phyloP scores from a whole-genome alignment of 2,329 filamentous ascomycete species.

The Phyllosticta paracitricarpa region DNA sequence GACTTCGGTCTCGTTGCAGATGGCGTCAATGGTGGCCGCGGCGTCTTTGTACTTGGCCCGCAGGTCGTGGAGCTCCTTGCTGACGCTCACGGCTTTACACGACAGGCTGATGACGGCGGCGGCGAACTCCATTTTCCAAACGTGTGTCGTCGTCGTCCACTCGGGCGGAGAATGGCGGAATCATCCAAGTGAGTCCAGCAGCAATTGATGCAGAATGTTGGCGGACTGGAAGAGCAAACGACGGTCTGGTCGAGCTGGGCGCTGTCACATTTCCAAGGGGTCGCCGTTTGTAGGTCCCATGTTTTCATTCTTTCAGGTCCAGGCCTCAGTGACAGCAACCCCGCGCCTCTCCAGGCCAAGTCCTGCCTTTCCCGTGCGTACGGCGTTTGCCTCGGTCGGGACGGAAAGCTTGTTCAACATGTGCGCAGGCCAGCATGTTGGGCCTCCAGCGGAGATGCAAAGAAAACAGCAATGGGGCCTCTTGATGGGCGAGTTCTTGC shows the following conservation, averaged over 20 bases:
- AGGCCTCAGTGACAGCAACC: not conserved
- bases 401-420: not conserved
- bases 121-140: not conserved
- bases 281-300: not conserved
- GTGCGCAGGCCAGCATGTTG: not conserved
- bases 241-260: not conserved
- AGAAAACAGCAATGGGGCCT: not conserved
- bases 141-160: not conserved
- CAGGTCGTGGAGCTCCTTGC: slow-evolving; percentile 8
- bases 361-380: not conserved
- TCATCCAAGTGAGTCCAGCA: not conserved
- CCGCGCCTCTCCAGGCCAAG: not conserved
- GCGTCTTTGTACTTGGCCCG: slow-evolving; percentile 6
- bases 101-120: slow-evolving; percentile 1
- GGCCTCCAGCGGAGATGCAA: not conserved
- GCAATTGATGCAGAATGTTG: not conserved
- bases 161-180: not conserved
- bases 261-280: not conserved
- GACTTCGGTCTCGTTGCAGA: slow-evolving; percentile 11
- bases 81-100: not conserved
- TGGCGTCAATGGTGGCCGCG: slow-evolving; percentile 5
- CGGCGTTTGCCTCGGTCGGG: not conserved
- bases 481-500: not conserved
- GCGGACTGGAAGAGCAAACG: not conserved
- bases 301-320: not conserved